These are phyloP conservation scores for Nicotiana benthamiana DNA, from an alignment of 257 asterid genomes.

Conservation along the genomic window DNA sequence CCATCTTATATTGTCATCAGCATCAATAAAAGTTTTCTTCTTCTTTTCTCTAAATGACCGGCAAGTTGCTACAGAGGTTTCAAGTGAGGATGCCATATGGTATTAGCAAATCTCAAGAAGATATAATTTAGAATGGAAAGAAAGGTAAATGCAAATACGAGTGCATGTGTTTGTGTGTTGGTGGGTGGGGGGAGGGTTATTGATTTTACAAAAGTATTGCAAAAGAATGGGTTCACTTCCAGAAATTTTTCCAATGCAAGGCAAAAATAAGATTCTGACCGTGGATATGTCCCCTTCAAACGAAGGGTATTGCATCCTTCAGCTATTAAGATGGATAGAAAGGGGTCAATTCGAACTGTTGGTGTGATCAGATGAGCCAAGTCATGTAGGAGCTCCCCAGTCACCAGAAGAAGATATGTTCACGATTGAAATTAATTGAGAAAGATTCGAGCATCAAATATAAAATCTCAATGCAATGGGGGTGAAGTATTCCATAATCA, in stretches of 20 bases:
- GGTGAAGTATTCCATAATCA: too few relatives aligned
- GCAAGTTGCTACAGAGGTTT: neutral
- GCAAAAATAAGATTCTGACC: neutral
- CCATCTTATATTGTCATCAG: neutral
- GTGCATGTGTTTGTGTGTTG: neutral
- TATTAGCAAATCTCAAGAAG: neutral
- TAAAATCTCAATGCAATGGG: too few relatives aligned
- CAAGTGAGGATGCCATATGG: neutral
- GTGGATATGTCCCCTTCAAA: neutral
- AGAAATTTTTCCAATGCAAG: neutral
- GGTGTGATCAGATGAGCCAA: neutral
- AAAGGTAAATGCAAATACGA: neutral
- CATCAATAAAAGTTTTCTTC: neutral
- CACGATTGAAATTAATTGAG: neutral
- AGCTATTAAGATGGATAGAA: neutral
- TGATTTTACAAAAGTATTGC: neutral
- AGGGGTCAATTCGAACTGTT: neutral
- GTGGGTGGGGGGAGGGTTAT: neutral
- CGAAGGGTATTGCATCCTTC: neutral
- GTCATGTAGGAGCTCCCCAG: neutral
- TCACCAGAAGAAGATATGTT: neutral
- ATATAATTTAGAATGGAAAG: neutral
- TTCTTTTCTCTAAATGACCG: neutral
- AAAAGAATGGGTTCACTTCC: neutral
- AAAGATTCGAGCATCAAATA: too few relatives aligned